These are phyloP conservation scores for Cyclostephanos tholiformis DNA, from an alignment of 108 stramenopile species.

Conservation along the genomic window DNA sequence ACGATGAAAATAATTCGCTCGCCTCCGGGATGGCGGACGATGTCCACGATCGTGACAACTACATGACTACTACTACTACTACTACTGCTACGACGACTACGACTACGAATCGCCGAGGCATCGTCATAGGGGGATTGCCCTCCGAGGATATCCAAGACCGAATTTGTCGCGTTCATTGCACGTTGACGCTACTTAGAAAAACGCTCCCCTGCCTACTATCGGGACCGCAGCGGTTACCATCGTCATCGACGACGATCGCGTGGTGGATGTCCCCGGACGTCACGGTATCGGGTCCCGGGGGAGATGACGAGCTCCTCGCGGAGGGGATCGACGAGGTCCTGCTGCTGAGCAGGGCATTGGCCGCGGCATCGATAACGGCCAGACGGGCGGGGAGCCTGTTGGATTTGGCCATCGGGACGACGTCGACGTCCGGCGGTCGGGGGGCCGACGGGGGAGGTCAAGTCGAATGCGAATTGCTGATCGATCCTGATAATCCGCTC, in stretches of 20 bases:
- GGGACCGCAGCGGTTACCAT: slow-evolving; percentile 18
- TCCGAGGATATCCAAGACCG: slow-evolving; percentile 16
- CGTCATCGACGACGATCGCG: slow-evolving; percentile 1
- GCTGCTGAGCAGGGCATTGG: slow-evolving; percentile 35
- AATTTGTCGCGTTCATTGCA: slow-evolving; percentile 30
- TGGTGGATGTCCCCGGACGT: slow-evolving; percentile 32
- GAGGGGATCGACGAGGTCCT: slow-evolving; percentile 45
- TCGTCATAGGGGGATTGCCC: slow-evolving; percentile 13
- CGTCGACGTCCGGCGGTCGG: slow-evolving; percentile 5
- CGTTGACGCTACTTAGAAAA: slow-evolving; percentile 35
- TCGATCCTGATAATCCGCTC: slow-evolving; percentile 37
- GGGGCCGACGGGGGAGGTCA: too few species aligned
- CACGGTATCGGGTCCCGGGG: slow-evolving; percentile 35
- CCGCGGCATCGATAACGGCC: slow-evolving; percentile 27
- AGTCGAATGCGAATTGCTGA: slow-evolving; percentile 40
- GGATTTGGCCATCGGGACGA: slow-evolving; percentile 32
- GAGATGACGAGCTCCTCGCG: slow-evolving; percentile 34
- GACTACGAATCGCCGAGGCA: too few species aligned
- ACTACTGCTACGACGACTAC: too few species aligned
- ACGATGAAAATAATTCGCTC: not conserved
- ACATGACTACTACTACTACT: too few species aligned
- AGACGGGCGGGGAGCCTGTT: slow-evolving; percentile 38
- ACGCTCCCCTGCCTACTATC: slow-evolving; percentile 36
- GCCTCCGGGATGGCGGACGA: too few species aligned
- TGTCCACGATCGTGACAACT: too few species aligned